Conservation (phyloP, 495 filamentous ascomycete genomes). For the Staphylotrichum tortipilum region DNA sequence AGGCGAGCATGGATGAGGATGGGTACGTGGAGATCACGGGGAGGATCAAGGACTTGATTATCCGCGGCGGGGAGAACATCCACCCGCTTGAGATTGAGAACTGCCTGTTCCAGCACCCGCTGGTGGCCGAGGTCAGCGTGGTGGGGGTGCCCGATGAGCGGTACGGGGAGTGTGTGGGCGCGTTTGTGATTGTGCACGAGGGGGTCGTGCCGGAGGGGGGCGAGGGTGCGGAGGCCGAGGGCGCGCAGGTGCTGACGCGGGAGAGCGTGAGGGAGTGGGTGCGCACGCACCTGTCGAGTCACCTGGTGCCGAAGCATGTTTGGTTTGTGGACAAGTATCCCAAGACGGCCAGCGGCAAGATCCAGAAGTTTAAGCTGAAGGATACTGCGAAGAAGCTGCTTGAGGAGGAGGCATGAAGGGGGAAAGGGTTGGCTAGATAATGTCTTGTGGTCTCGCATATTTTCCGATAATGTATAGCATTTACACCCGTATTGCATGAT, state of each 20-base stretch:
- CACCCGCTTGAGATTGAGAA: conserved; percentile 92
- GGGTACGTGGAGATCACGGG: conserved; percentile 58
- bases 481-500: too few relatives aligned
- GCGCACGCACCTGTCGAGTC: conserved; percentile 56
- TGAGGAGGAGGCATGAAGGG: background rate
- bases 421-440: too few relatives aligned
- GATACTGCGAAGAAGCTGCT: conserved; percentile 38
- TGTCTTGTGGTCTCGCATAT: background rate
- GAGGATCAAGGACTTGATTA: conserved; percentile 83
- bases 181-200: conserved; percentile 58
- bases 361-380: conserved; percentile 86
- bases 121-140: conserved; percentile 64
- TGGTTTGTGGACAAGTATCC: conserved; percentile 78
- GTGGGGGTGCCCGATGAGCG: conserved; percentile 76
- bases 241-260: conserved; percentile 28
- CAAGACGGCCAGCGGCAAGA: conserved; percentile 94
- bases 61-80: conserved; percentile 91
- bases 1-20: conserved; percentile 73
- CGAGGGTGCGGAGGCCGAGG: conserved; percentile 11
- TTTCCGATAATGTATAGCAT: too few relatives aligned
- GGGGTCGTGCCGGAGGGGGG: conserved; percentile 27
- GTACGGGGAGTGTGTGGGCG: conserved; percentile 81
- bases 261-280: conserved; percentile 68
- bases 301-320: conserved; percentile 81
- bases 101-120: conserved; percentile 64